Evolutionary conservation across 139 green algal species (phyloP).

Genomic region (Tetraselmis chui): DNA sequence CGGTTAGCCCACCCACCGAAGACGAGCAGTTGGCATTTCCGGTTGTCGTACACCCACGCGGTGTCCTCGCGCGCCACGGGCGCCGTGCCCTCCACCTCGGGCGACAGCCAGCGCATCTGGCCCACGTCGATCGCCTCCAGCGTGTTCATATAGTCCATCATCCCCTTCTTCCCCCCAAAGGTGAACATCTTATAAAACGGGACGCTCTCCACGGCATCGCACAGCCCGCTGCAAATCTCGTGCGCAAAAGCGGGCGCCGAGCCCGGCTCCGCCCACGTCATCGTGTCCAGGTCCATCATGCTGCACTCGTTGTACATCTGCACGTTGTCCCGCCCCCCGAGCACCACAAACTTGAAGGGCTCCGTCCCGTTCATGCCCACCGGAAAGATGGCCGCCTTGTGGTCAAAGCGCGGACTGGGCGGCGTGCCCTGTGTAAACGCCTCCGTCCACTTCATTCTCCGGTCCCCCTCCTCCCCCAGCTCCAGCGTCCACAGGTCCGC

Average conservation of each 20-base stretch:
- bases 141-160: constrained; percentile 66
- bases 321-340: constrained; percentile 68
- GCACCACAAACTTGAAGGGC: constrained; percentile 68
- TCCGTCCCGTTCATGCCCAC: constrained; percentile 51
- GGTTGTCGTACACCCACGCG: constrained; percentile 73
- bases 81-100: constrained; percentile 16
- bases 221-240: constrained; percentile 70
- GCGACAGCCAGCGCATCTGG: constrained; percentile 51
- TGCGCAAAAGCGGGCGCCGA: constrained; percentile 23
- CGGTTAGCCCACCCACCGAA: constrained; percentile 82
- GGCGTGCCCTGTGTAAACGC: constrained; percentile 3
- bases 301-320: constrained; percentile 64
- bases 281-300: constrained; percentile 62
- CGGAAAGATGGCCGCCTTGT: constrained; percentile 52
- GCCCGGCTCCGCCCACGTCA: constrained; percentile 53
- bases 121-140: constrained; percentile 77
- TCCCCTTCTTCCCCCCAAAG: constrained; percentile 69
- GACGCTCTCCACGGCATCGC: constrained; percentile 68
- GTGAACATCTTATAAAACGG: constrained; percentile 82
- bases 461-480: constrained; percentile 22
- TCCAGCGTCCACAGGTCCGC: constrained; percentile 72
- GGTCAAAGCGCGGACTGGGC: constrained; percentile 62
- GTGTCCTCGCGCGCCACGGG: constrained; percentile 59
- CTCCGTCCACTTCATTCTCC: constrained; percentile 12
- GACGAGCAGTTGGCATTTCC: constrained; percentile 63